These are phyloP conservation scores for Pyrrhoderma lamaoense DNA, from an alignment of 1,284 basidiomycete genomes.

Conservation along the genomic window DNA sequence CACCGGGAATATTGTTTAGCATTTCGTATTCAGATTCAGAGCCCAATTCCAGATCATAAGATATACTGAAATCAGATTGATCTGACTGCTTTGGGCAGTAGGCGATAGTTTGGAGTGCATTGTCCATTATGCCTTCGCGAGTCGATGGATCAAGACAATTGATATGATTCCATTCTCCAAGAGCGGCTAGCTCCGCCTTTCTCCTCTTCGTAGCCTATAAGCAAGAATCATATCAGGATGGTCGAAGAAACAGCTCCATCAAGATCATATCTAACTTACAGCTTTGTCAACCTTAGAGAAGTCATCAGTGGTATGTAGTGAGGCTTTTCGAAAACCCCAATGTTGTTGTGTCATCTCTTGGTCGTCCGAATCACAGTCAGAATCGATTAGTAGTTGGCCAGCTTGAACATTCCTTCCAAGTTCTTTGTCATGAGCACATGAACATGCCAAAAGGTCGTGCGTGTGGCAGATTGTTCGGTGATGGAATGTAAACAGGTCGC, in stretches of 20 bases:
- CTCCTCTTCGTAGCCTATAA: slow-evolving; percentile 64
- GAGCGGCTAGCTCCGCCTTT: slow-evolving; percentile 69
- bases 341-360: slow-evolving; percentile 20
- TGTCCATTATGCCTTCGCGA: slow-evolving; percentile 46
- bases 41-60: background rate
- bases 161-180: slow-evolving; percentile 88
- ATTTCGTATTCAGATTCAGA: background rate
- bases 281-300: slow-evolving; percentile 46
- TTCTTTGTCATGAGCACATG: slow-evolving; percentile 40
- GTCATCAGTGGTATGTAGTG: slow-evolving; percentile 48
- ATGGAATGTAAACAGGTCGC: slow-evolving; percentile 88
- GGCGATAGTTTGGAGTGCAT: slow-evolving; percentile 6
- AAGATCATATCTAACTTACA: too few species aligned
- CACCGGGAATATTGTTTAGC: slow-evolving; percentile 45
- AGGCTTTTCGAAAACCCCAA: slow-evolving; percentile 63
- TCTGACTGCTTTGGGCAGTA: background rate
- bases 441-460: slow-evolving; percentile 79
- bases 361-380: slow-evolving; percentile 24
- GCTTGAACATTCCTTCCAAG: slow-evolving; percentile 25
- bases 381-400: slow-evolving; percentile 22
- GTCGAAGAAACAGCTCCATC: background rate
- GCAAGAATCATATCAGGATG: background rate
- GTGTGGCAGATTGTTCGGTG: slow-evolving; percentile 81
- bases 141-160: slow-evolving; percentile 51
- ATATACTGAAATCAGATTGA: background rate